phyloP scores from a whole-genome alignment of 768 basidiomycete genomes.

The Lyophyllum shimeji region DNA sequence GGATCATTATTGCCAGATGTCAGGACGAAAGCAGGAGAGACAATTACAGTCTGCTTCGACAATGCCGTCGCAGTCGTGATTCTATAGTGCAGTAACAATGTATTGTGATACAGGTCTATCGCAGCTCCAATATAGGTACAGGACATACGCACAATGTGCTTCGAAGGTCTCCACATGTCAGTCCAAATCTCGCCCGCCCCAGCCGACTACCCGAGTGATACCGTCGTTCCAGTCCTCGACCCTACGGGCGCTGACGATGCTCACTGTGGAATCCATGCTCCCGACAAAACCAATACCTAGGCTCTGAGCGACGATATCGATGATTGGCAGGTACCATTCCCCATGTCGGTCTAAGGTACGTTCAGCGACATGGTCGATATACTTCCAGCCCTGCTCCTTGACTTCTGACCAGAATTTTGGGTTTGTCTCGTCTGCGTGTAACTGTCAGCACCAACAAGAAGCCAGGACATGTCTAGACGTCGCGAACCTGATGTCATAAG shows the following conservation, averaged over 20 bases:
- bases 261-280: constrained; percentile 55
- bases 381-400: constrained; percentile 40
- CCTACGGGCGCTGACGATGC: constrained; percentile 47
- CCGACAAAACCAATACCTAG: constrained; percentile 57
- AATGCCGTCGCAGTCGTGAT: neutral
- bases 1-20: too few species aligned
- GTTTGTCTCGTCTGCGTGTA: constrained; percentile 42
- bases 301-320: constrained; percentile 60
- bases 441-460: neutral
- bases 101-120: neutral
- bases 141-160: neutral
- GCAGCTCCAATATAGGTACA: neutral
- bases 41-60: neutral
- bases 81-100: neutral
- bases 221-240: constrained; percentile 61
- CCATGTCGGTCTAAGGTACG: constrained; percentile 34
- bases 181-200: constrained; percentile 11
- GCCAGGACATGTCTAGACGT: neutral
- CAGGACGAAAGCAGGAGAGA: too few species aligned
- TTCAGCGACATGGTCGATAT: constrained; percentile 37
- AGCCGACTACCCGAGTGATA: constrained; percentile 29
- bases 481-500: constrained; percentile 42
- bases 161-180: neutral
- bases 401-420: constrained; percentile 41
- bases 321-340: constrained; percentile 47